Evolutionary conservation across 179 eudicot genomes (phyloP).

Genomic region (Beta macrorhiza): DNA sequence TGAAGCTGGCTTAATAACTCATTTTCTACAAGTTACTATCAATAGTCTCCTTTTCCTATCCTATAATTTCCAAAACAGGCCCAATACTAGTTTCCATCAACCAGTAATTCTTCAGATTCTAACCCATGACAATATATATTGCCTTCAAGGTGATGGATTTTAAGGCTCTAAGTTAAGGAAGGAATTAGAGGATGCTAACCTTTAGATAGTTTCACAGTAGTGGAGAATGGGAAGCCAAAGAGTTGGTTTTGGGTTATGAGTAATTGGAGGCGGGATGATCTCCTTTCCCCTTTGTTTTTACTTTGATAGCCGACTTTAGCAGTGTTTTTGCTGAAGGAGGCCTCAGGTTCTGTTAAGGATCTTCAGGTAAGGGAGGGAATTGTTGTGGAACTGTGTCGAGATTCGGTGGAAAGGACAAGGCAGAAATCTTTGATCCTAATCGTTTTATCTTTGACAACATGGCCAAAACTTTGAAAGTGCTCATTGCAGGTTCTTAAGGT

Average conservation of each 20-base stretch:
- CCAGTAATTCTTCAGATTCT: too few relatives aligned
- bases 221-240: background rate
- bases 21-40: background rate
- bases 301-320: too few relatives aligned
- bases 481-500: too few relatives aligned
- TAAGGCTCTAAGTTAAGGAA: background rate
- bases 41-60: background rate
- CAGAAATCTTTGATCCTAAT: too few relatives aligned
- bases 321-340: too few relatives aligned
- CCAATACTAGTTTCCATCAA: background rate
- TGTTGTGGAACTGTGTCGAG: too few relatives aligned
- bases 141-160: background rate
- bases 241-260: background rate
- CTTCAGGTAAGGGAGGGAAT: too few relatives aligned
- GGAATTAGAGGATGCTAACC: background rate
- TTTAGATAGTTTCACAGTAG: background rate
- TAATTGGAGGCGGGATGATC: background rate
- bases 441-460: too few relatives aligned
- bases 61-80: background rate
- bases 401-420: too few relatives aligned
- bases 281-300: background rate
- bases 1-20: background rate
- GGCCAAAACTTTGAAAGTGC: too few relatives aligned
- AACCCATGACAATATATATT: too few relatives aligned
- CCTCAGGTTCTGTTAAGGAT: too few relatives aligned